These are phyloP conservation scores for Nitzschia inconspicua DNA, from an alignment of 108 stramenopile genomes.

Conservation along the genomic window DNA sequence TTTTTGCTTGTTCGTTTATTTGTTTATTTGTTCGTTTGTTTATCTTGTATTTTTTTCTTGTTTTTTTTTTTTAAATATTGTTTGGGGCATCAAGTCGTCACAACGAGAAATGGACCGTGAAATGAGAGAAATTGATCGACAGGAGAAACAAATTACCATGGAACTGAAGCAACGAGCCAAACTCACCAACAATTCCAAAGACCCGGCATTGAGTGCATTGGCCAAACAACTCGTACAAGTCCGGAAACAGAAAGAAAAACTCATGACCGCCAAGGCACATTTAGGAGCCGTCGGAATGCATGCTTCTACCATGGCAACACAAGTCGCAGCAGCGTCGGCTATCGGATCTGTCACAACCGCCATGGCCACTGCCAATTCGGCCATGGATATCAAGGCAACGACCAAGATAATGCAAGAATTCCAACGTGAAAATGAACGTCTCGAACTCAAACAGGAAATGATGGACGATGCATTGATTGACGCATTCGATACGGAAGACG, in stretches of 20 bases:
- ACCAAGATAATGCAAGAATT: constrained; percentile 72
- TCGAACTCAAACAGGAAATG: constrained; percentile 75
- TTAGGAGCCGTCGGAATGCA: constrained; percentile 79
- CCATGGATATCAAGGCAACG: constrained; percentile 70
- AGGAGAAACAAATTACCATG: constrained; percentile 60
- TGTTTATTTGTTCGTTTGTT: too few relatives aligned
- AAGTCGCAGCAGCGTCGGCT: constrained; percentile 60
- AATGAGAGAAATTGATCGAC: constrained; percentile 75
- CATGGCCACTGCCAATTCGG: constrained; percentile 53
- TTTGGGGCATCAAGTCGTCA: constrained; percentile 30
- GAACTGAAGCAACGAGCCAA: constrained; percentile 80
- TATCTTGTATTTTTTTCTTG: background rate
- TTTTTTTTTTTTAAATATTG: constrained; percentile 4
- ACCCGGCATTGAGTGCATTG: constrained; percentile 57
- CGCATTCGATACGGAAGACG: constrained; percentile 75
- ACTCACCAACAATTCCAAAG: constrained; percentile 37
- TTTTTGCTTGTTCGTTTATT: background rate
- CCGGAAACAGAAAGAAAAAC: constrained; percentile 63
- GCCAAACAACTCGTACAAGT: constrained; percentile 73
- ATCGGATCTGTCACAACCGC: constrained; percentile 56
- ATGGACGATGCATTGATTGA: constrained; percentile 82
- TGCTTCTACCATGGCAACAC: constrained; percentile 63
- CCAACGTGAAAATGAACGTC: constrained; percentile 58
- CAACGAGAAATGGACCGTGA: constrained; percentile 84
- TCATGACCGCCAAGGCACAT: constrained; percentile 66